Evolutionary conservation across 352 stramenopile genomes (phyloP).

Genomic region (Blastocystis sp.): DNA sequence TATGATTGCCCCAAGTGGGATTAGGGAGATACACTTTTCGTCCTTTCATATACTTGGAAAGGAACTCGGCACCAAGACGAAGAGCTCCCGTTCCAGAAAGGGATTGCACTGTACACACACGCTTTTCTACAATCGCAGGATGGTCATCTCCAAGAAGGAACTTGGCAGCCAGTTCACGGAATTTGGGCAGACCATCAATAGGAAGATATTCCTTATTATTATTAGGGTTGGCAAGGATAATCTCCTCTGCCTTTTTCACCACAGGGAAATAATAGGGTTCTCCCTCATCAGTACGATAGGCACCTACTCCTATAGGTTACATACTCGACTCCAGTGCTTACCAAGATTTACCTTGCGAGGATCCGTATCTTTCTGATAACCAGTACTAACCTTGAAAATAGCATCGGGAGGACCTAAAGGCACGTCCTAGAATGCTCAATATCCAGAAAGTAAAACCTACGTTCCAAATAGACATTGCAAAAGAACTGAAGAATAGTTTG

Average conservation of each 20-base stretch:
- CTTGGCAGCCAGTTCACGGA: conserved; percentile 77
- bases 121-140: conserved; percentile 73
- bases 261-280: conserved; percentile 80
- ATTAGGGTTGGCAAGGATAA: conserved; percentile 72
- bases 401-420: conserved; percentile 77
- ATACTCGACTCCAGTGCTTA: neutral
- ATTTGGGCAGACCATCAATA: conserved; percentile 69
- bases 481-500: neutral
- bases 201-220: conserved; percentile 64
- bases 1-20: conserved; percentile 87
- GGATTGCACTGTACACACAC: conserved; percentile 78
- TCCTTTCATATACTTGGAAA: conserved; percentile 72
- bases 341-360: conserved; percentile 77
- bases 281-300: conserved; percentile 78
- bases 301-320: conserved; percentile 67
- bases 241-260: conserved; percentile 76
- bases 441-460: neutral
- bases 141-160: conserved; percentile 80
- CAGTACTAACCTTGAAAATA: conserved; percentile 74
- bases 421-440: conserved; percentile 66
- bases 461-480: conserved; percentile 57
- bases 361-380: conserved; percentile 73
- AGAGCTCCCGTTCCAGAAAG: conserved; percentile 82
- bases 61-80: conserved; percentile 79
- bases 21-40: conserved; percentile 81